phyloP scores from a whole-genome alignment of 169 alveolate genomes.

The Plasmodium fragile region DNA sequence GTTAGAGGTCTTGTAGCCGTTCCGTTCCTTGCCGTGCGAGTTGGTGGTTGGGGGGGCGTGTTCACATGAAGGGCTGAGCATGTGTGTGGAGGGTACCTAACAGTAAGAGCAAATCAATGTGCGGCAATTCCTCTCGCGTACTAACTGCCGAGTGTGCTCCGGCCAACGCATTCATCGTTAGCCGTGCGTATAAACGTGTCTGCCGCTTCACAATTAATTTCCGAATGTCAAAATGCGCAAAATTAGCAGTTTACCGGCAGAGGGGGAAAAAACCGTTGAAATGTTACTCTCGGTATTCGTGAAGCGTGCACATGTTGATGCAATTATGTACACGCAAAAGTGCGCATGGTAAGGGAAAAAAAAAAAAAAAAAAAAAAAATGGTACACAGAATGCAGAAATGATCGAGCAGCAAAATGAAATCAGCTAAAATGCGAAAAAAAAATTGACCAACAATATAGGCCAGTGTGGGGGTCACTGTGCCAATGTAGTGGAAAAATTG shows the following conservation, averaged over 20 bases:
- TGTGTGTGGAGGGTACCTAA: neutral
- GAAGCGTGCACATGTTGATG: neutral
- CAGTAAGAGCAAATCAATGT: neutral
- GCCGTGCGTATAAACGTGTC: neutral
- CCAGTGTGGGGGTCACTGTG: neutral
- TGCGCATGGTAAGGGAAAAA: neutral
- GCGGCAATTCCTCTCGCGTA: neutral
- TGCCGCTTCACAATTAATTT: neutral
- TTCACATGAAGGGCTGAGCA: neutral
- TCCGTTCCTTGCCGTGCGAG: neutral
- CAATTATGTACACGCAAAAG: neutral
- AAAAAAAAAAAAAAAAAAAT: neutral
- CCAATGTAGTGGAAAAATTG: neutral
- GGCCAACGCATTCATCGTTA: neutral
- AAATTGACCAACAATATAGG: neutral
- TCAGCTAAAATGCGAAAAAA: neutral
- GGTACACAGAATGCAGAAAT: neutral
- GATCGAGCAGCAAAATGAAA: neutral
- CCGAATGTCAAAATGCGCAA: neutral
- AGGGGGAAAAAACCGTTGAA: neutral
- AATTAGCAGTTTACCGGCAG: neutral
- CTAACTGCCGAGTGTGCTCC: neutral
- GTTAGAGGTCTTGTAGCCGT: neutral
- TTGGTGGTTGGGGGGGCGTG: neutral
- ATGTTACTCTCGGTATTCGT: neutral